Evolutionary conservation across 2,329 filamentous ascomycete genomes (phyloP).

Genomic region (Aspergillus sp.): DNA sequence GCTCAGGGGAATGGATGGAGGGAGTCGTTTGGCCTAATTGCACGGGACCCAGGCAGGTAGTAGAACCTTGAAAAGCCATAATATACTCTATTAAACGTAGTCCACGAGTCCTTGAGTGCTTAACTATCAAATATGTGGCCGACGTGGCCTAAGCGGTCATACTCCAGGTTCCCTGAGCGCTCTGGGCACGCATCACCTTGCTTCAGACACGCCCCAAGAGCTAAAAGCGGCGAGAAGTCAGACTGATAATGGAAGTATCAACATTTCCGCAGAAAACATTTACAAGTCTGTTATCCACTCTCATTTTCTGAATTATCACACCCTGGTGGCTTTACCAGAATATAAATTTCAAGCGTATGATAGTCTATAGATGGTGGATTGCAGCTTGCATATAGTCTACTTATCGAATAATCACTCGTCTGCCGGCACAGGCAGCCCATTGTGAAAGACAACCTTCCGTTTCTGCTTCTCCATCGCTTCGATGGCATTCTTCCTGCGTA

Average conservation of each 20-base stretch:
- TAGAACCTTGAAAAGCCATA: neutral
- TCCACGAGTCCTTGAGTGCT: constrained; percentile 4
- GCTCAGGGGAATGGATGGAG: constrained; percentile 2
- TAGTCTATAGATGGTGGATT: too few species aligned
- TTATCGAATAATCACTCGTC: neutral
- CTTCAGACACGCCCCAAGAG: too few species aligned
- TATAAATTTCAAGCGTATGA: too few species aligned
- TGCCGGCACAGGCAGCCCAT: constrained; percentile 8
- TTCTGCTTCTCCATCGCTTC: constrained; percentile 10
- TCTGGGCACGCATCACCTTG: too few species aligned
- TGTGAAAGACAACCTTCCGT: constrained; percentile 8
- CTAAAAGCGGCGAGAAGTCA: too few species aligned
- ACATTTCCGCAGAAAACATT: too few species aligned
- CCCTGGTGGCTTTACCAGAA: too few species aligned
- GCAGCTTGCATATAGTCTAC: neutral
- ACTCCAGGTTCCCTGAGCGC: neutral
- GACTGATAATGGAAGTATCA: too few species aligned
- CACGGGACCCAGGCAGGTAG: constrained; percentile 4
- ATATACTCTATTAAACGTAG: constrained; percentile 3
- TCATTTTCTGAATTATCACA: too few species aligned
- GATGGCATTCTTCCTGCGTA: constrained; percentile 9
- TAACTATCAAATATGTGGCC: constrained; percentile 2
- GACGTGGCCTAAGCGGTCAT: too few species aligned
- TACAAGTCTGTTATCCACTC: too few species aligned
- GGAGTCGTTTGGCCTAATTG: constrained; percentile 4